Percentiles rank a stretch among this genome's conserved stretches.
These are phyloP conservation scores for Blastomyces emzantsi DNA, from an alignment of 2,329 filamentous ascomycete genomes.

Conservation along the genomic window DNA sequence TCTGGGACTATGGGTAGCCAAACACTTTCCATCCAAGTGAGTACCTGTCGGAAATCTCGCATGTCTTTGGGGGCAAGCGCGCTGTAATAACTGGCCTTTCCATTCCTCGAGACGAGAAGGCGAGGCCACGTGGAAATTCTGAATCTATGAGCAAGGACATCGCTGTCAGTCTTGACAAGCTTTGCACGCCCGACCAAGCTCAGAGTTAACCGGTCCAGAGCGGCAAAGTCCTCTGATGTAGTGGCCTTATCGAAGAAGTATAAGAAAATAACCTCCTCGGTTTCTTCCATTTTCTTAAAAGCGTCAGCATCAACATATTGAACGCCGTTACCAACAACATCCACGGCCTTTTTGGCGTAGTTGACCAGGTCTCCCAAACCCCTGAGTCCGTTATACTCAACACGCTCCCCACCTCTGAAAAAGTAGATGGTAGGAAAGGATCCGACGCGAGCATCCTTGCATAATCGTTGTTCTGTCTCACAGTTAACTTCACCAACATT, in stretches of 20 bases:
- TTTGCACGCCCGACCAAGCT: slow-evolving; percentile 86
- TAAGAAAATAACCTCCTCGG: slow-evolving; percentile 89
- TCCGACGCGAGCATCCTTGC: slow-evolving; percentile 73
- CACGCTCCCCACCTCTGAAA: slow-evolving; percentile 82
- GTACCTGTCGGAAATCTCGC: slow-evolving; percentile 71
- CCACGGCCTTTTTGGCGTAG: slow-evolving; percentile 79
- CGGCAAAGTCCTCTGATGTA: slow-evolving; percentile 81
- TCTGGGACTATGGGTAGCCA: slow-evolving; percentile 97
- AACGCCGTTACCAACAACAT: slow-evolving; percentile 65
- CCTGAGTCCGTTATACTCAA: slow-evolving; percentile 86
- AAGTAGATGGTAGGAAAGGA: slow-evolving; percentile 87
- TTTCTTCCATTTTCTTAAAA: slow-evolving; percentile 78
- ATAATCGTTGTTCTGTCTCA: slow-evolving; percentile 74
- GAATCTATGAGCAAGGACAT: slow-evolving; percentile 66
- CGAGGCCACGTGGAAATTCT: slow-evolving; percentile 98
- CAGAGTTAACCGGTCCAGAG: slow-evolving; percentile 75
- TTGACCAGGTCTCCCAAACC: slow-evolving; percentile 82
- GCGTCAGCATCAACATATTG: slow-evolving; percentile 66
- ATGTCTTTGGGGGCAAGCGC: slow-evolving; percentile 83
- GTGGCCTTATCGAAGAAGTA: slow-evolving; percentile 98
- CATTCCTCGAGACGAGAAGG: slow-evolving; percentile 78
- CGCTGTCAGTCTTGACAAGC: slow-evolving; percentile 82
- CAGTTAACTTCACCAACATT: slow-evolving; percentile 97
- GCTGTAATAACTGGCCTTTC: slow-evolving; percentile 81
- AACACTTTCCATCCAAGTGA: slow-evolving; percentile 90